Base-by-base conservation (phyloP, 2,329 filamentous ascomycete species). In the Podosphaera xanthii region DNA sequence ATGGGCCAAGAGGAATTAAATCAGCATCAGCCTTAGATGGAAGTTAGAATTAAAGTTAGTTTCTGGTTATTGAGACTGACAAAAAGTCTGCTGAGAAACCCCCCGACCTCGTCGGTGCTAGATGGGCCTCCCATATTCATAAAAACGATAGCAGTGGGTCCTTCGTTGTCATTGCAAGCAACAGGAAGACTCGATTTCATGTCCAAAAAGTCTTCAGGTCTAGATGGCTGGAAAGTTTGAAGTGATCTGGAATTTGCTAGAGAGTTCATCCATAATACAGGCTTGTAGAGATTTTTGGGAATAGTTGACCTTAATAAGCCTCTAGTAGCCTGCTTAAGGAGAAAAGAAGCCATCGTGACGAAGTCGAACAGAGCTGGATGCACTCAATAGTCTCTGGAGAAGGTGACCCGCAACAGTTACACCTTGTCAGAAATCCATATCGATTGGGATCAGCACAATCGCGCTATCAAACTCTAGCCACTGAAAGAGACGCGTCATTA, bases 71-170 rank as follows among this genome's bases (percentile, higher is more conserved):
- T 10, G 9, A 35, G 33, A 72, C 85, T 61, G 79, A 94, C 91
- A 73, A 98, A 98, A 65, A 98, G 76, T 65, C 90, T 82, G 70
- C 85, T 92, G 55, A 98, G 74, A 69, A 97, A 98, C 71, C 84
- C 82, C 66, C 84, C 83, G 42, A 98, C 92, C 74, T 98, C 89
- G 64, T 83, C 80, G 3, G 84, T 86, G 3, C 86, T 95, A 0
- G 87, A 86, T 2, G 92, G 92, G 0, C 92, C 92, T 61, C 92
- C 92, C 92, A 98, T 98, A 73, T 98, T 98, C 74, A 98, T 81
- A 69, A 98, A 96, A 12, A 98, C 92, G 82, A 98, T 97, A 50
- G 92, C 92, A 3, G 92, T 98, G 6, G 90, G 89, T 0, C 91
- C 91, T 68, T 87, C 79, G 0, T 79, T 79, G 5, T 79, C 76